phyloP scores from a whole-genome alignment of 2,329 filamentous ascomycete species.

The Grosmannia serpens region DNA sequence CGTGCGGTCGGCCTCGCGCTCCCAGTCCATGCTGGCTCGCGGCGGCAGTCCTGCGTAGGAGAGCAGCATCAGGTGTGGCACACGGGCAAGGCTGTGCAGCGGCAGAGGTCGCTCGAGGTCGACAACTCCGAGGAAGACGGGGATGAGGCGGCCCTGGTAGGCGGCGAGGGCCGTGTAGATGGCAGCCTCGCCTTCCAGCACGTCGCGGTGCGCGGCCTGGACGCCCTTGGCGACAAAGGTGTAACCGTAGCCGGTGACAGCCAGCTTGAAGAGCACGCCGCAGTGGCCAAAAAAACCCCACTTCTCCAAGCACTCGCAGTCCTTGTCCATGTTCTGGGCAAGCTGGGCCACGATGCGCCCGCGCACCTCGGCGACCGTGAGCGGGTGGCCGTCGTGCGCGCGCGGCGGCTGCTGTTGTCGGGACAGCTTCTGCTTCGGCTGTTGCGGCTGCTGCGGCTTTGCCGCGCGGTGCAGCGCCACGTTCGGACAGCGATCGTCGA shows the following conservation, averaged over 20 bases:
- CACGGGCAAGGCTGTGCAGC: neutral
- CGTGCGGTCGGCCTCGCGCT: conserved; percentile 1
- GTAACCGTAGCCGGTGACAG: conserved; percentile 8
- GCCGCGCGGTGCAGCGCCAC: neutral
- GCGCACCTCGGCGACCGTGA: neutral
- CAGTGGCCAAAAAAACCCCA: neutral
- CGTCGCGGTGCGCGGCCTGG: neutral
- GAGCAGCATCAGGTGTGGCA: conserved; percentile 9
- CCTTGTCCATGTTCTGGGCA: neutral
- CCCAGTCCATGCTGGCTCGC: neutral
- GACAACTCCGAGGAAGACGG: conserved; percentile 9
- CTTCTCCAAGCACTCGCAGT: neutral
- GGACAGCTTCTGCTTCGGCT: no score
- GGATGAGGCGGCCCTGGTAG: conserved; percentile 7
- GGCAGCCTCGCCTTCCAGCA: neutral
- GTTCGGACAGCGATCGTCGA: neutral
- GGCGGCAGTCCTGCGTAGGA: conserved; percentile 5
- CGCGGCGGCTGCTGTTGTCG: no score
- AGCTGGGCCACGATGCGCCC: neutral
- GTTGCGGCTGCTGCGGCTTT: neutral
- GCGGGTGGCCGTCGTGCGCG: neutral
- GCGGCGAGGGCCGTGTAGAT: conserved; percentile 1
- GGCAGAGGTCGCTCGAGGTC: conserved; percentile 3
- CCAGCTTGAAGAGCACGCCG: conserved; percentile 9
- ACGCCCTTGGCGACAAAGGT: conserved; percentile 10